Evolutionary conservation across 2,329 filamentous ascomycete genomes (phyloP), one percentile per base, ranked within the genome.

Genomic region (Cordyceps cateniannulata): DNA sequence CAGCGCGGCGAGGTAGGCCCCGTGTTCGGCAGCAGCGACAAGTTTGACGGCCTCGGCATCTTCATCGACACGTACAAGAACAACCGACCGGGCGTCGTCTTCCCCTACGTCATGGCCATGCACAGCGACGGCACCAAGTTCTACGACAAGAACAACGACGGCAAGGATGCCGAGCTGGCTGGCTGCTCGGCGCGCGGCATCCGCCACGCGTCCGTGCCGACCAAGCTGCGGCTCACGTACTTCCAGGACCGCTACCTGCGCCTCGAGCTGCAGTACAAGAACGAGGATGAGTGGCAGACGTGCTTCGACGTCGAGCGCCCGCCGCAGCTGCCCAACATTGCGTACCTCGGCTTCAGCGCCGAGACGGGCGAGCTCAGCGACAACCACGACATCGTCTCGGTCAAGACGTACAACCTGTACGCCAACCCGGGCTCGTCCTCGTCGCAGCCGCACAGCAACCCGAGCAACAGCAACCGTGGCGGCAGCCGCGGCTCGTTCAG

Each of bases 21-120:
- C 12, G 93, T 99, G 42, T 99, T 99, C 75, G 95, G 95, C 55
- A 88, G 87, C 66, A 81, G 83, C 32, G 93, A 99, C 77, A 85
- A 85, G 65, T 99, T 98, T 68, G 93, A 99, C 74, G 95, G 95
- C 5, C 83, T 99, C 51, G 95, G 92, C 59, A 83, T 99, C 75
- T 98, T 97, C 79, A 85, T 99, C 77, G 95, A 99, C 73, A 99
- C 95, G 49, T 99, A 99, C 83, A 99, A 99, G 86, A 99, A 99
- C 81, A 96, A 97, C 79, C 87, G 95, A 16, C 93, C 95, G 0
- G 95, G 95, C 48, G 89, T 91, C 47, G 90, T 96, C 51, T 99
- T 99, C 77, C 95, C 95, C 55, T 97, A 96, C 72, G 89, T 99
- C 69, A 97, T 98, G 93, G 93, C 93, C 64, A 98, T 98, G 95